Conservation (phyloP, 2,329 filamentous ascomycete genomes). For the Beauveria scarabaeidicola region DNA sequence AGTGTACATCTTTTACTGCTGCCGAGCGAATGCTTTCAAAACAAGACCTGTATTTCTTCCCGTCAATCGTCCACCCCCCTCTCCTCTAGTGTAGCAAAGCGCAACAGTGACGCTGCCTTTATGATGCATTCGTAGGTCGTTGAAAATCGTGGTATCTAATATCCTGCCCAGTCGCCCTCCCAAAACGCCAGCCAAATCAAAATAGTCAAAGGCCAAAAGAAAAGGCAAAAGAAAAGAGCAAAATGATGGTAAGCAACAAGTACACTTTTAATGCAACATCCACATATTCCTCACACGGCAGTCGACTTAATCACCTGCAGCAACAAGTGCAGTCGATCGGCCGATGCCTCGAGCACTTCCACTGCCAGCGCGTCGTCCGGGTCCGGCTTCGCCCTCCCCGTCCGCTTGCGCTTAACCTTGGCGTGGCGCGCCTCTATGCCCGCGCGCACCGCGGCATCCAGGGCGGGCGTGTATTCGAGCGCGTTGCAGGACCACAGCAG, state of each 20-base stretch:
- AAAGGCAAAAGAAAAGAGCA: neutral
- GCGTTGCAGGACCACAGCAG: conserved; percentile 34
- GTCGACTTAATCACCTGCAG: conserved; percentile 25
- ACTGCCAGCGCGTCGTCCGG: conserved; percentile 33
- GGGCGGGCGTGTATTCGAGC: conserved; percentile 25
- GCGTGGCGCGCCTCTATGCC: conserved; percentile 41
- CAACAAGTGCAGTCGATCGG: conserved; percentile 33
- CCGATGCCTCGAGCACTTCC: conserved; percentile 36
- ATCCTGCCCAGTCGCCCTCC: neutral
- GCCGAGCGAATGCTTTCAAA: conserved; percentile 1
- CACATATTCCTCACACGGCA: conserved; percentile 12
- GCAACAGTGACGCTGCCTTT: neutral
- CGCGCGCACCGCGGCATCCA: conserved; percentile 33
- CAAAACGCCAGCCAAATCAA: neutral
- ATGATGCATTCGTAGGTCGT: neutral
- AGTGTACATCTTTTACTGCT: neutral
- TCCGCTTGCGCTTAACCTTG: conserved; percentile 36
- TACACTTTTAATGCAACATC: conserved; percentile 7
- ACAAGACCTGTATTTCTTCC: neutral
- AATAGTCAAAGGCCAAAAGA: neutral
- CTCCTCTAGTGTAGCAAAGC: neutral
- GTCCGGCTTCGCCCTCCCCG: conserved; percentile 24
- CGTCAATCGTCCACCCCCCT: neutral
- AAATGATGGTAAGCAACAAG: neutral
- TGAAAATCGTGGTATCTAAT: conserved; percentile 2